Percentiles rank a stretch among this genome's conserved stretches.
Evolutionary conservation across 495 filamentous ascomycete genomes (phyloP).

Genomic region (Daldinia vernicosa): DNA sequence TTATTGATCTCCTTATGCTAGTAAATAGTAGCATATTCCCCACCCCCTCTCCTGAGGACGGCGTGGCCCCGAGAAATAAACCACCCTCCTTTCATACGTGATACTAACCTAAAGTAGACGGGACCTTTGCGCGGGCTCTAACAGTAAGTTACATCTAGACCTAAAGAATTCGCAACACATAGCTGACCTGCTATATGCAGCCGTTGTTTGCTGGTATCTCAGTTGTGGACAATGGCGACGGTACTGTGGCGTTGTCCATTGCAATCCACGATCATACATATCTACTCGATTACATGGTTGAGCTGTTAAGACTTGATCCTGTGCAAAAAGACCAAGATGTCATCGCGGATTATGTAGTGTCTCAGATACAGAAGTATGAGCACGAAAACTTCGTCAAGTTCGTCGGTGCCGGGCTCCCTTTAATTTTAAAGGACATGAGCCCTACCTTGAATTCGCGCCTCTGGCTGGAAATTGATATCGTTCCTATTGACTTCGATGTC

Average conservation of each 20-base stretch:
- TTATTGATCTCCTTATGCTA: neutral
- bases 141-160: conserved; percentile 48
- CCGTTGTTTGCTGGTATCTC: conserved; percentile 72
- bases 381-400: conserved; percentile 72
- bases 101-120: conserved; percentile 46
- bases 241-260: conserved; percentile 66
- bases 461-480: conserved; percentile 81
- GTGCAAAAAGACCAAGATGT: conserved; percentile 51
- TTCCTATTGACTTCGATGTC: conserved; percentile 69
- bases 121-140: conserved; percentile 54
- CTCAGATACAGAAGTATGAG: conserved; percentile 64
- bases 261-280: conserved; percentile 83
- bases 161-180: neutral
- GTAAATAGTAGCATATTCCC: neutral
- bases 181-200: conserved; percentile 52
- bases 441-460: conserved; percentile 75
- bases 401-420: conserved; percentile 69
- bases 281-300: conserved; percentile 76
- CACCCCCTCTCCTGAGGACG: neutral
- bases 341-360: conserved; percentile 64
- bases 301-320: conserved; percentile 55
- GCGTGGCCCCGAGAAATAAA: neutral
- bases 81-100: neutral
- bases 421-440: conserved; percentile 58
- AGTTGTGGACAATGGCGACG: conserved; percentile 57